Evolutionary conservation across 2,329 filamentous ascomycete genomes (phyloP), one percentile per base, ranked within the genome.

Genomic region (Aspergillus niger): DNA sequence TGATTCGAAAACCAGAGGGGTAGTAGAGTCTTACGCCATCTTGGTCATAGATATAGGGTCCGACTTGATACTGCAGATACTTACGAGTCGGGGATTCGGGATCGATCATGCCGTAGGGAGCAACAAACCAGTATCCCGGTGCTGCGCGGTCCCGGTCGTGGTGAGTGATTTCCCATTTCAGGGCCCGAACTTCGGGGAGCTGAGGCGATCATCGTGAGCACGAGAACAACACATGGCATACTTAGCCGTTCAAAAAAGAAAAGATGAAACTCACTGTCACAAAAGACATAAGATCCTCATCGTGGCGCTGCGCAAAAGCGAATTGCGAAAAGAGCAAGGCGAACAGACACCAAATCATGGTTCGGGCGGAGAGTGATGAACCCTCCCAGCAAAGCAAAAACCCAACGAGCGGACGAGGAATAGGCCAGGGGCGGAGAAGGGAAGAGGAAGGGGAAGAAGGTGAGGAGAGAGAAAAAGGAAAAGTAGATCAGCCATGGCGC

Each of bases 31-130:
- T 59, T 71, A 76, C 74, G 54, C 80, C 80, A 65, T 76, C 74
- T 58, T 79, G 79, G 68, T 82, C 81, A 66, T 82, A 82, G 56
- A 82, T 82, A 67, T 82, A 79, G n/a, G 80, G 77, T 4, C 80
- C 79, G 17, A 77, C 73, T 67, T 82, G 80, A 63, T 76, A 70
- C 61, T 78, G 79, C 48, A 78, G 72, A 55, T 67, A 73, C 30
- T 67, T 44, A 11, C 64, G 70, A 8, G 64, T 66, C 10, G 67
- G 62, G 7, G 53, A 22, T 56, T 73, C 71, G 7, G 71, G 69
- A 3, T 60, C 66, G 17, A 72, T 71, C 49, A 68, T 64, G 13
- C 71, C 57, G 66, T 82, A 82, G 1, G 81, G 81, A 28, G 79
- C 77, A 54, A 82, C 73, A 64, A 82, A 82, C 66, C 81, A 79